Base-by-base conservation (phyloP, 1,284 basidiomycete species). In the Sanguinoderma infundibulare region DNA sequence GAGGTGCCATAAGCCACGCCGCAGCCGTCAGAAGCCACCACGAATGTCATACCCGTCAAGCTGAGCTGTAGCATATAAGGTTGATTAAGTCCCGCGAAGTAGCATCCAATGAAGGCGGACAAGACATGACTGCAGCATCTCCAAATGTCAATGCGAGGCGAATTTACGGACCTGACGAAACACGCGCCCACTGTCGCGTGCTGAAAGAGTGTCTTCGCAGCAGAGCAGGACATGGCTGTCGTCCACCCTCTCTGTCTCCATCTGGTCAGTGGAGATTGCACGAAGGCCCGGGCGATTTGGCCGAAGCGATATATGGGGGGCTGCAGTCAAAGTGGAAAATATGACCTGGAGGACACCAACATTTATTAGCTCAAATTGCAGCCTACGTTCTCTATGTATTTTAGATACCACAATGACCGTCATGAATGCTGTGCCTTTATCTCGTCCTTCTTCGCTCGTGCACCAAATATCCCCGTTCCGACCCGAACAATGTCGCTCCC, bases 401-500 rank as follows among this genome's bases (percentile, higher is more conserved):
- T 8, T 10, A 15, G 2, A 9, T 35, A 36, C 50, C 5, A 24
- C 50, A 57, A 2, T 6, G n/a, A n/a, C n/a, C n/a, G n/a, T 17
- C 24, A 5, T 55, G 42, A 55, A 34, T 20, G 51, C 40, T 46
- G 49, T 9, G 49, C 53, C 46, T 53, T 53, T 32, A 59, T 54
- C 53, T 64, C 66, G 42, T 62, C 74, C 72, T 87, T 91, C 76
- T 81, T 83, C 42, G 80, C 79, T 64, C 92, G 77, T 57, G 83
- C 77, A 0, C 97, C 97, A 74, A 98, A 98, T 58, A 98, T 95
- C 24, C 91, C 88, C 7, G 93, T 96, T 0, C 97, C 97, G 3
- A 99, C 95, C 40, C 97, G 80, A 1, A 98, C 95, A 57, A 95
- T 87, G 70, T 92, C 88, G 71, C 94, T 93, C 0, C 95, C 97